These are phyloP conservation scores for Tarenaya hassleriana DNA, from an alignment of 345 rosid species.

Conservation along the genomic window DNA sequence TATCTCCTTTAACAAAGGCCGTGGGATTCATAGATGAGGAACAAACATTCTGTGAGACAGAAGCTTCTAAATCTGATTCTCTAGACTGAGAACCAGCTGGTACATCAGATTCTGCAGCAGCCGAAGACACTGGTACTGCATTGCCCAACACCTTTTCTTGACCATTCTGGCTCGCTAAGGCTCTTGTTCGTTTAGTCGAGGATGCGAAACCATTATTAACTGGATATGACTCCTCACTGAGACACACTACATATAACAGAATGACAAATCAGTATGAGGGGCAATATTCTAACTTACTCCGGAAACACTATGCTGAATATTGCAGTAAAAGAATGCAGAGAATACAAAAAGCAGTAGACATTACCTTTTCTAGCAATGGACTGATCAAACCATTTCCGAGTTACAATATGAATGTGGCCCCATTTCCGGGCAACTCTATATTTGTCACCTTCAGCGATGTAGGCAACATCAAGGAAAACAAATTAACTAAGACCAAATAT, in stretches of 20 bases:
- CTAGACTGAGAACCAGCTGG: constrained; percentile 38
- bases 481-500: constrained; percentile 7
- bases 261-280: constrained; percentile 30
- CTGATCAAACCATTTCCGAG: constrained; percentile 83
- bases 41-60: constrained; percentile 59
- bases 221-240: constrained; percentile 79
- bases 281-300: constrained; percentile 15
- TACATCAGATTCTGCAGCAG: constrained; percentile 38
- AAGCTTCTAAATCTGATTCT: constrained; percentile 67
- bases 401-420: constrained; percentile 79
- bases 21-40: constrained; percentile 47
- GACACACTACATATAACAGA: constrained; percentile 65
- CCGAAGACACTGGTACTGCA: constrained; percentile 31
- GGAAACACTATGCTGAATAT: constrained; percentile 18
- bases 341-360: constrained; percentile 18
- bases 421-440: constrained; percentile 81
- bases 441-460: constrained; percentile 93
- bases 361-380: constrained; percentile 77
- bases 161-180: constrained; percentile 37
- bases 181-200: constrained; percentile 34
- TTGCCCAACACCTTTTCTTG: constrained; percentile 40
- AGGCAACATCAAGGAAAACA: constrained; percentile 44
- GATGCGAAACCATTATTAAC: constrained; percentile 48
- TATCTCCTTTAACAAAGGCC: constrained; percentile 34
- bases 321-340: constrained; percentile 14